Base-by-base conservation (phyloP, 208 protist species). In the Hexamita inflata region DNA sequence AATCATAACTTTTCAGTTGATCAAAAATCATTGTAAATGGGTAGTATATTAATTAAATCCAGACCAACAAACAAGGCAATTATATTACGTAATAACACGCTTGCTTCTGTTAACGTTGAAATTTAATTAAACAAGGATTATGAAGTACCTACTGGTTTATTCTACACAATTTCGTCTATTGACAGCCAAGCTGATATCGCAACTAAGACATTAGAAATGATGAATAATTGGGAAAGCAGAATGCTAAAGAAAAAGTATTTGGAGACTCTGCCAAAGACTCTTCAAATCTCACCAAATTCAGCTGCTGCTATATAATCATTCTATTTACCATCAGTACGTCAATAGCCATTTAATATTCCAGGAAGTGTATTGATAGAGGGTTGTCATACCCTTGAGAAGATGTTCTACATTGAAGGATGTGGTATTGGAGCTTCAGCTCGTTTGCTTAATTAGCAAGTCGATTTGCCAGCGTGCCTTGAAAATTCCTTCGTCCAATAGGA, bases 401-500 rank as follows among this genome's bases (percentile, higher is more conserved):
- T 70, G 7, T 49, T 45, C n/a, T 30, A 2, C 15, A n/a, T 70
- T 7, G 15, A n/a, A 24, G 64, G 64, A n/a, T 15, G 30, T 42
- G 64, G 9, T 11, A 30, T 70, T 35, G 64, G 64, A n/a, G n/a
- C 64, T 24, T 70, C 64, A 32, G 64, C 35, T 32, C 11, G 38
- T 15, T 34, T 70, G n/a, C 26, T 57, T 32, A 45, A 13, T n/a
- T 19, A 13, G 35, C 15, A 7, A 4, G 38, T 70, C 7, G 64
- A 70, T n/a, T 32, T 70, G 15, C 64, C 64, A 15, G 11, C 40
- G 2, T 70, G 64, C n/a, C 26, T 70, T n/a, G 9, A 30, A 49
- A 70, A 70, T n/a, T 70, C 64, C 9, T 70, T 70, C n/a, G 64
- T 70, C 2, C n/a, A 35, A 11, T 24, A 38, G 9, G 38, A 49